A percentile compares a stretch with the other conserved stretches of the same genome.
phyloP scores from a whole-genome alignment of 1,284 basidiomycete genomes.

The Fistulina hepatica region DNA sequence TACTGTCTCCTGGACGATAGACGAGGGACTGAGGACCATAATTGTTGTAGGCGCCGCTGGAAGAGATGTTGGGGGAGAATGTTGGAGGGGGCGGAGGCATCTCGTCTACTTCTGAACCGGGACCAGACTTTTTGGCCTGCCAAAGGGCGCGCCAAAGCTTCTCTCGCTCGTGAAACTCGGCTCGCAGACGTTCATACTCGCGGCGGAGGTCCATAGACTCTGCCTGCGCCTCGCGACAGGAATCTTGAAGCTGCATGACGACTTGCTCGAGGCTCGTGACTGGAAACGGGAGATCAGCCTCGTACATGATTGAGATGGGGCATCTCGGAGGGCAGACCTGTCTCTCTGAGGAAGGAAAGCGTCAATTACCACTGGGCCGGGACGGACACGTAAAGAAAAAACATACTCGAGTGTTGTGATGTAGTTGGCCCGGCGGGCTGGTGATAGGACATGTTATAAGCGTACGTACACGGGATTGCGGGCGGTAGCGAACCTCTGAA shows the following conservation, averaged over 20 bases:
- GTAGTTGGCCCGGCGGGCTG: conserved; percentile 69
- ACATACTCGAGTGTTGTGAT: conserved; percentile 72
- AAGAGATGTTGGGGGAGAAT: conserved; percentile 17
- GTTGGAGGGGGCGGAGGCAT: conserved; percentile 38
- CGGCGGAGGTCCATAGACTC: conserved; percentile 48
- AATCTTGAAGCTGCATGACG: conserved; percentile 71
- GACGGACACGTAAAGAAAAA: conserved; percentile 3
- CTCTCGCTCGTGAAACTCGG: conserved; percentile 59
- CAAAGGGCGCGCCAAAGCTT: conserved; percentile 57
- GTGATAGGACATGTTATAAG: too few species aligned
- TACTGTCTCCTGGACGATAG: conserved; percentile 36
- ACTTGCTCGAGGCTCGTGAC: conserved; percentile 74
- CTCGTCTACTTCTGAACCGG: conserved; percentile 44
- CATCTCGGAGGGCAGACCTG: neutral
- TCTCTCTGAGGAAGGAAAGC: too few species aligned
- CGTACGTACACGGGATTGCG: too few species aligned
- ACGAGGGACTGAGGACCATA: conserved; percentile 40
- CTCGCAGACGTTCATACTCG: conserved; percentile 51
- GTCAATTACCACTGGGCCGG: conserved; percentile 11
- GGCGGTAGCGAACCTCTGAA: too few species aligned
- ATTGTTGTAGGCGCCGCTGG: conserved; percentile 32
- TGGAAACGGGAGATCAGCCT: conserved; percentile 22
- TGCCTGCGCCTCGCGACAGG: conserved; percentile 53
- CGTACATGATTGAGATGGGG: conserved; percentile 9
- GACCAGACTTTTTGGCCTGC: conserved; percentile 43